phyloP scores from a whole-genome alignment of 2,329 filamentous ascomycete genomes.

The Lasiodiplodia theobromae region DNA sequence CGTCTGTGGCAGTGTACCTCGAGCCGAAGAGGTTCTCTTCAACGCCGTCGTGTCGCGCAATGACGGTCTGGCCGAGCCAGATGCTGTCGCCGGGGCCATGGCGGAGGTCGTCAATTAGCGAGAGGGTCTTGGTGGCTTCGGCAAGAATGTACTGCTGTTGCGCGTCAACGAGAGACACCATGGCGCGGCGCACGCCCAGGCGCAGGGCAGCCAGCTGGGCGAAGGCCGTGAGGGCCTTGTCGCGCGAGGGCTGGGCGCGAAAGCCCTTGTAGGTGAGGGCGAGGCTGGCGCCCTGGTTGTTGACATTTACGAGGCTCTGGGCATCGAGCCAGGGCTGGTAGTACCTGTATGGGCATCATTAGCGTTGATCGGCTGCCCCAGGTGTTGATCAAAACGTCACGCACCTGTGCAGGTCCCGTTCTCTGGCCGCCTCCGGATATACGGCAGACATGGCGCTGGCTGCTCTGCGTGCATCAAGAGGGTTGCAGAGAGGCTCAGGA shows the following conservation, averaged over 20 bases:
- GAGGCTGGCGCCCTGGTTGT: slow-evolving; percentile 37
- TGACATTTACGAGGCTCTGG: slow-evolving; percentile 40
- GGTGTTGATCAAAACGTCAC: slow-evolving; percentile 16
- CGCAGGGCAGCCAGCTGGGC: slow-evolving; percentile 46
- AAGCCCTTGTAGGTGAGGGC: slow-evolving; percentile 39
- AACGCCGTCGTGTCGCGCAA: slow-evolving; percentile 39
- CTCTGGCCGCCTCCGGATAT: slow-evolving; percentile 31
- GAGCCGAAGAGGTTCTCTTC: slow-evolving; percentile 24
- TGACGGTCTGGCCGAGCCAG: slow-evolving; percentile 43
- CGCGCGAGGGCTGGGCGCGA: slow-evolving; percentile 33
- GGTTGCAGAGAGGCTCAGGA: background rate
- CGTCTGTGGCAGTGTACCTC: slow-evolving; percentile 24
- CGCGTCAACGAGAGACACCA: slow-evolving; percentile 47
- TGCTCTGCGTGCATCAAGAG: slow-evolving; percentile 3
- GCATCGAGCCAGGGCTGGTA: slow-evolving; percentile 47
- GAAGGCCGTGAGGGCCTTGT: slow-evolving; percentile 42
- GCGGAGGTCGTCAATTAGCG: slow-evolving; percentile 34
- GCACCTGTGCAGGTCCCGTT: slow-evolving; percentile 31
- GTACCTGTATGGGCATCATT: slow-evolving; percentile 35
- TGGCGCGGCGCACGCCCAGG: slow-evolving; percentile 41
- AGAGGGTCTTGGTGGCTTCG: slow-evolving; percentile 44
- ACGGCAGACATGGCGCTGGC: slow-evolving; percentile 17
- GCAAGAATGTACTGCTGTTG: slow-evolving; percentile 46
- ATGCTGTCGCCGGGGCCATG: slow-evolving; percentile 31
- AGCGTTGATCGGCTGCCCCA: slow-evolving; percentile 17